These are phyloP conservation scores for Xylaria sp. DNA, from an alignment of 2,329 filamentous ascomycete genomes.

Conservation along the genomic window DNA sequence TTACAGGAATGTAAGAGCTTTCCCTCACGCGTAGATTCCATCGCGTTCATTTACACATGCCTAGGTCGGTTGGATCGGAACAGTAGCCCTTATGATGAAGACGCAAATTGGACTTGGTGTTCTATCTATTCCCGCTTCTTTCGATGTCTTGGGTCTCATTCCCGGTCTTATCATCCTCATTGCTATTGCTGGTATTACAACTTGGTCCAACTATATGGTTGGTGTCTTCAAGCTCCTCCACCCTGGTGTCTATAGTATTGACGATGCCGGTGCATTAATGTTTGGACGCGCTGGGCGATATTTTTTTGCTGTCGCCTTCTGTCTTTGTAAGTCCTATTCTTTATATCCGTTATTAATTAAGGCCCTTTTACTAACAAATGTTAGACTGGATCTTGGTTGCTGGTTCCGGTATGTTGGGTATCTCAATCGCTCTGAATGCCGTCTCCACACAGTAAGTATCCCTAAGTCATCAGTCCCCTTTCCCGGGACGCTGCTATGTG, in stretches of 20 bases:
- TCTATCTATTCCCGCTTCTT: slow-evolving; percentile 54
- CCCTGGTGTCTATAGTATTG: slow-evolving; percentile 56
- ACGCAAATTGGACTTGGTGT: slow-evolving; percentile 53
- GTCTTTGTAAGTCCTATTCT: slow-evolving; percentile 39
- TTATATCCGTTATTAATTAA: not conserved
- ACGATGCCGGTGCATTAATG: slow-evolving; percentile 50
- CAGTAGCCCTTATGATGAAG: slow-evolving; percentile 52
- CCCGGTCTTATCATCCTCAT: slow-evolving; percentile 54
- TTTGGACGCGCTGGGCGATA: slow-evolving; percentile 54
- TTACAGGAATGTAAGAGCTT: slow-evolving; percentile 31
- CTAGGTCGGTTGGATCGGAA: slow-evolving; percentile 48
- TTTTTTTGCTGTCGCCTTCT: slow-evolving; percentile 45
- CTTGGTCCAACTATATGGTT: slow-evolving; percentile 55
- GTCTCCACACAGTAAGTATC: slow-evolving; percentile 42
- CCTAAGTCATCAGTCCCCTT: not conserved
- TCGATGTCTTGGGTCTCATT: slow-evolving; percentile 53
- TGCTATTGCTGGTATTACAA: slow-evolving; percentile 49
- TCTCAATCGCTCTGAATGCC: slow-evolving; percentile 49
- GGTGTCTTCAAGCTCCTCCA: slow-evolving; percentile 58
- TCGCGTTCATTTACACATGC: slow-evolving; percentile 37
- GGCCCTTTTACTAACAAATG: not conserved
- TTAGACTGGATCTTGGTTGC: slow-evolving; percentile 25
- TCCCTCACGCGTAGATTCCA: not conserved
- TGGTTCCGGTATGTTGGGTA: slow-evolving; percentile 50
- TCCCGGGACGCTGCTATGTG: not conserved